Conservation (phyloP, 805 yeast genomes). For the Blastobotrys americana region DNA sequence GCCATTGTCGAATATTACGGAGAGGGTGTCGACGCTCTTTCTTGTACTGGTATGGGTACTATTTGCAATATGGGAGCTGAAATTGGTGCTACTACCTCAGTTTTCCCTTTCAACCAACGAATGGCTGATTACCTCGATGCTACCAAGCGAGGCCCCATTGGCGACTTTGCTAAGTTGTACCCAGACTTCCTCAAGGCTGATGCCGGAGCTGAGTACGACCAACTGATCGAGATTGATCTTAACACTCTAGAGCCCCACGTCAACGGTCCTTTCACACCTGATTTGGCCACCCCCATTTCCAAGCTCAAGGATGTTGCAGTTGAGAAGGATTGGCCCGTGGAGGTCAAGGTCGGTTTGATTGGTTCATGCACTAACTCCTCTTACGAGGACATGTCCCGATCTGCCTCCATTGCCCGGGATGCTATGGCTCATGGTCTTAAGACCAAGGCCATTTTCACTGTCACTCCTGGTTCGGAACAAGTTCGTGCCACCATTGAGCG, state of each 20-base stretch:
- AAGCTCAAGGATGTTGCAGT: slow-evolving; percentile 76
- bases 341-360: slow-evolving; percentile 88
- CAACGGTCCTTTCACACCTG: slow-evolving; percentile 98
- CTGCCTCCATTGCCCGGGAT: slow-evolving; percentile 85
- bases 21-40: slow-evolving; percentile 84
- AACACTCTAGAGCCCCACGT: slow-evolving; percentile 88
- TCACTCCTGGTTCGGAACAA: slow-evolving; percentile 98
- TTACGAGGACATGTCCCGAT: slow-evolving; percentile 96
- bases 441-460: slow-evolving; percentile 86
- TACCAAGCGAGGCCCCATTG: slow-evolving; percentile 79
- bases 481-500: slow-evolving; percentile 96
- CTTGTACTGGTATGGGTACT: slow-evolving; percentile 99
- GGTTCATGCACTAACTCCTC: slow-evolving; percentile 99
- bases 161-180: slow-evolving; percentile 69
- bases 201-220: slow-evolving; percentile 88
- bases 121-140: slow-evolving; percentile 82
- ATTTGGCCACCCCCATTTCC: slow-evolving; percentile 91
- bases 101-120: slow-evolving; percentile 91
- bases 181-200: slow-evolving; percentile 76
- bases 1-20: slow-evolving; percentile 94
- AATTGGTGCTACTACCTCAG: slow-evolving; percentile 96
- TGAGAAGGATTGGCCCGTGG: slow-evolving; percentile 86
- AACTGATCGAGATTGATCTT: slow-evolving; percentile 84
- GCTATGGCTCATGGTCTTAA: slow-evolving; percentile 88
- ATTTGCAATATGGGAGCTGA: slow-evolving; percentile 99